Evolutionary conservation across 1,139 yeast species (phyloP), one percentile per base, ranked within the genome.

Genomic region (Taphrina populina): DNA sequence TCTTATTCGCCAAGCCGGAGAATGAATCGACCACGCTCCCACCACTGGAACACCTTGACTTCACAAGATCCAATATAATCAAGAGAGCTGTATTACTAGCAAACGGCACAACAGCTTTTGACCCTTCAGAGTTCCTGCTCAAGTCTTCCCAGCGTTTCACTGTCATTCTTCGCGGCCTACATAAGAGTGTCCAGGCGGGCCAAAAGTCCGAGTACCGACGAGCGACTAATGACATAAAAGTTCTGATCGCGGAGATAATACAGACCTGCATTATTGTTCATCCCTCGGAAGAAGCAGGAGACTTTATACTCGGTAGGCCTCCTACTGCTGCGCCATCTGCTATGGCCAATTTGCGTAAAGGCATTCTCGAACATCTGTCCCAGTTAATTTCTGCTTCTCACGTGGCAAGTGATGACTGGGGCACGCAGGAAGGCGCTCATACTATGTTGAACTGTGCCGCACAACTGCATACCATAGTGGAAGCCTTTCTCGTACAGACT

Each of bases 341-440:
- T n/a, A n/a, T n/a, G n/a, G n/a, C n/a, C n/a, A n/a, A n/a, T n/a
- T n/a, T n/a, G n/a, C n/a, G n/a, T n/a, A n/a, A n/a, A n/a, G n/a
- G n/a, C n/a, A n/a, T n/a, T n/a, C n/a, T n/a, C n/a, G n/a, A n/a
- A n/a, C n/a, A n/a, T n/a, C 23, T 54, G 5, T 26, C 57, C 11
- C 43, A 29, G 27, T 24, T 57, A 19, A 27, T 56, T 37, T 34
- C 44, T 15, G 35, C 59, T 7, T 17, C 47, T 17, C 52, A 44
- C 21, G 37, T 44, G 10, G 58, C 59, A 2, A 21, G 54, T 20
- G 29, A 33, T 13, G 47, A 33, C 23, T 57, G 59, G 59, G n/a
- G 53, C 3, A 17, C 54, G 6, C 13, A 33, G 4, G 53, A 36
- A 13, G 53, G 32, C 7, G 27, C 39, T 8, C 46, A 40, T 13